These are phyloP conservation scores for Aspergillus cavernicola DNA, from an alignment of 495 filamentous ascomycete genomes.

Conservation along the genomic window DNA sequence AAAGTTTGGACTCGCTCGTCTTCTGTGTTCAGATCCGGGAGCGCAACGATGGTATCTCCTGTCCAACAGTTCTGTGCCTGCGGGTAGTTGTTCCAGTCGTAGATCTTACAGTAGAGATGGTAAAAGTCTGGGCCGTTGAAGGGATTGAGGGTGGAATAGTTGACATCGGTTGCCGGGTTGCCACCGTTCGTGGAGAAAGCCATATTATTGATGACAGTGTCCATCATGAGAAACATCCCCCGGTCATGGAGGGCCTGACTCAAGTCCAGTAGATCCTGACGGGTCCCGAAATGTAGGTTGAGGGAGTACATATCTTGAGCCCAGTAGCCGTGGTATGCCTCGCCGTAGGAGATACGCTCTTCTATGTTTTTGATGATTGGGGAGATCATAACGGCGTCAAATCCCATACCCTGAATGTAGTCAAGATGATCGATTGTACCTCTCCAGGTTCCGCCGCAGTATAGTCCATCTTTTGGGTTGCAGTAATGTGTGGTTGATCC, in stretches of 20 bases:
- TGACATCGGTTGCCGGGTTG: slow-evolving; percentile 56
- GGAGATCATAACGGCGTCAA: slow-evolving; percentile 80
- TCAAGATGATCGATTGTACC: slow-evolving; percentile 61
- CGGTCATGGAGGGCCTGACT: slow-evolving; percentile 55
- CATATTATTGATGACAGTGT: slow-evolving; percentile 78
- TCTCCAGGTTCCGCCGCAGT: slow-evolving; percentile 74
- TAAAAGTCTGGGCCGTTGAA: slow-evolving; percentile 64
- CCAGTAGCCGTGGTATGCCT: slow-evolving; percentile 76
- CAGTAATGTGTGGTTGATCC: slow-evolving; percentile 52
- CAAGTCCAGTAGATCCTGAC: slow-evolving; percentile 60
- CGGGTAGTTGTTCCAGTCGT: slow-evolving; percentile 56
- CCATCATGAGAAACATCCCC: slow-evolving; percentile 72
- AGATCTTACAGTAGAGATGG: slow-evolving; percentile 62
- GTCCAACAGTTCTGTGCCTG: slow-evolving; percentile 54
- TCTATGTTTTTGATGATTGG: slow-evolving; percentile 65
- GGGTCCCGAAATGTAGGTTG: slow-evolving; percentile 64
- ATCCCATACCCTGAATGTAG: slow-evolving; percentile 71
- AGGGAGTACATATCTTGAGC: slow-evolving; percentile 60
- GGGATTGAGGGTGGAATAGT: slow-evolving; percentile 59
- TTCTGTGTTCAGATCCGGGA: slow-evolving; percentile 69
- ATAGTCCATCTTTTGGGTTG: slow-evolving; percentile 40
- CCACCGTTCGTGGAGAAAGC: slow-evolving; percentile 38
- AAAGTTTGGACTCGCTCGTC: slow-evolving; percentile 51
- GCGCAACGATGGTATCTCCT: slow-evolving; percentile 53
- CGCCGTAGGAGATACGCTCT: slow-evolving; percentile 43